A percentile compares a stretch with the other conserved stretches of the same genome.
Conservation (phyloP, 306 rosid species). For the Fragaria iinumae region DNA sequence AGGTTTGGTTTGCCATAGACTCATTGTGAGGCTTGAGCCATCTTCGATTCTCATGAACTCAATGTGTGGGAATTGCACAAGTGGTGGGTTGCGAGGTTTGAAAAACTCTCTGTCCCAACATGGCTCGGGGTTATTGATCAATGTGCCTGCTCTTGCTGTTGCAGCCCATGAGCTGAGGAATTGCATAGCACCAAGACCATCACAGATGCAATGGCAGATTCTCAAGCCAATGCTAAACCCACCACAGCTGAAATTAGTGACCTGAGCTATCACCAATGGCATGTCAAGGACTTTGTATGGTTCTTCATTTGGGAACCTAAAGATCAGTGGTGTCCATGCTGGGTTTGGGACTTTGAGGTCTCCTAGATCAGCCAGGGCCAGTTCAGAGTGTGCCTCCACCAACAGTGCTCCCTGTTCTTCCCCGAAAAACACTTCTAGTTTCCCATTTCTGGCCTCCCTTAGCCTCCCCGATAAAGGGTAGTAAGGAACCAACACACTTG, state of each 20-base stretch:
- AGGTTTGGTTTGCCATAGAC: constrained; percentile 61
- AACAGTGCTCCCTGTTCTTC: constrained; percentile 66
- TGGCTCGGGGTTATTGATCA: constrained; percentile 53
- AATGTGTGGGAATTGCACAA: constrained; percentile 58
- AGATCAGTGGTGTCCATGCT: constrained; percentile 83
- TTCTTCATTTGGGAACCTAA: constrained; percentile 72
- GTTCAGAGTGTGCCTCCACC: constrained; percentile 66
- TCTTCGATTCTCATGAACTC: constrained; percentile 87
- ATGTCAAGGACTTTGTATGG: constrained; percentile 78
- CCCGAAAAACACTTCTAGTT: constrained; percentile 77
- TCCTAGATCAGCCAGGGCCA: constrained; percentile 52
- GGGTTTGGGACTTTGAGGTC: constrained; percentile 78
- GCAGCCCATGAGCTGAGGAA: constrained; percentile 82
- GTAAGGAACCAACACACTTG: constrained; percentile 75
- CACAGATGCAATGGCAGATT: constrained; percentile 89
- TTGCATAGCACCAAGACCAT: constrained; percentile 95
- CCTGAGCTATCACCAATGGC: constrained; percentile 89
- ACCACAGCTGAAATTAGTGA: constrained; percentile 69
- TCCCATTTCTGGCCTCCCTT: constrained; percentile 62
- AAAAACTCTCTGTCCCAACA: constrained; percentile 77
- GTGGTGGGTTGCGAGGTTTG: constrained; percentile 58
- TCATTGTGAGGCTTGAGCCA: constrained; percentile 58
- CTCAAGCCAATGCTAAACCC: constrained; percentile 92
- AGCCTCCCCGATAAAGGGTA: constrained; percentile 87
- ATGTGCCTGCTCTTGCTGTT: constrained; percentile 51